Conservation (phyloP, 2,329 filamentous ascomycete species). For the Penicillium sp. region DNA sequence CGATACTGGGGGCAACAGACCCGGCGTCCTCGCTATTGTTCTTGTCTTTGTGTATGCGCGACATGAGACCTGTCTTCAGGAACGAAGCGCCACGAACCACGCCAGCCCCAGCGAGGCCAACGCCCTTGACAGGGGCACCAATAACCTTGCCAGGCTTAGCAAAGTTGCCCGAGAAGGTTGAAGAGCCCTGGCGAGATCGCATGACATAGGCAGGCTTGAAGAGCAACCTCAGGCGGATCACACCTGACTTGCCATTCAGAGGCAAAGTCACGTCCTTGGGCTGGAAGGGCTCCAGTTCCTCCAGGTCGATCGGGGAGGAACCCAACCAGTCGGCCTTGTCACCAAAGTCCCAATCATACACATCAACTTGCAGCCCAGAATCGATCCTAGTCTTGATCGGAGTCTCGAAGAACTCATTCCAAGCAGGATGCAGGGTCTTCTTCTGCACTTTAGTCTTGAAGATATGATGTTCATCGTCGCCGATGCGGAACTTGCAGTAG, state of each 20-base stretch:
- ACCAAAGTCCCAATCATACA: slow-evolving; percentile 96
- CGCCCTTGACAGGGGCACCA: slow-evolving; percentile 91
- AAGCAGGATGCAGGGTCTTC: slow-evolving; percentile 90
- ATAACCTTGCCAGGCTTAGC: slow-evolving; percentile 83
- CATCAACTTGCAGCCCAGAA: slow-evolving; percentile 75
- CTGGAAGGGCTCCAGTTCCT: slow-evolving; percentile 78
- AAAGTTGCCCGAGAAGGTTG: slow-evolving; percentile 90
- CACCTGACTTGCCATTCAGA: slow-evolving; percentile 86
- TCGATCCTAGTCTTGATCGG: slow-evolving; percentile 78
- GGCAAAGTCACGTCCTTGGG: slow-evolving; percentile 69
- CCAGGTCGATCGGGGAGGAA: slow-evolving; percentile 69
- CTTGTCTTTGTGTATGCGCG: slow-evolving; percentile 52
- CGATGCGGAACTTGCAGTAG: slow-evolving; percentile 90
- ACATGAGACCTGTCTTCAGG: slow-evolving; percentile 76
- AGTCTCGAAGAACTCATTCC: slow-evolving; percentile 95
- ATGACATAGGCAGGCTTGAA: slow-evolving; percentile 93
- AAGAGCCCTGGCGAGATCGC: slow-evolving; percentile 80
- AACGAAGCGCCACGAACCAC: slow-evolving; percentile 90
- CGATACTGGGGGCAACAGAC: slow-evolving; percentile 23
- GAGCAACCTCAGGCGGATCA: slow-evolving; percentile 74
- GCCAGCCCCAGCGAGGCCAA: slow-evolving; percentile 74
- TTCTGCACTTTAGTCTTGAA: slow-evolving; percentile 96
- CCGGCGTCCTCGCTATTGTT: slow-evolving; percentile 34
- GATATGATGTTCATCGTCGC: slow-evolving; percentile 80
- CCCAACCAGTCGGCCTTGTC: slow-evolving; percentile 93